Base-by-base conservation (phyloP, 2,329 filamentous ascomycete genomes). In the Colletotrichum abscissum region DNA sequence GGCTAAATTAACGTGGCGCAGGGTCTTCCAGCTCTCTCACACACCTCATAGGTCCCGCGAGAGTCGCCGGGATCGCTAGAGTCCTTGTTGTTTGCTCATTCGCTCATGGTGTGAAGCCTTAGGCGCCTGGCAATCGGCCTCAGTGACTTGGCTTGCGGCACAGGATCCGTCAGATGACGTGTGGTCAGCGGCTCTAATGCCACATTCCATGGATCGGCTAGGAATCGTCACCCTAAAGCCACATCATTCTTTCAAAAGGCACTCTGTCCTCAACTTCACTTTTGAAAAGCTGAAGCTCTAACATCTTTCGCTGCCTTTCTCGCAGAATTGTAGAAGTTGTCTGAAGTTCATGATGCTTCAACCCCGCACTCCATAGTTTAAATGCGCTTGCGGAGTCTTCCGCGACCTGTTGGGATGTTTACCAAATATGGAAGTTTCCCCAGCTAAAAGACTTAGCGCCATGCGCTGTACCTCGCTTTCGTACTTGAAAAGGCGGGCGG, bases 381-480 rank as follows among this genome's bases (percentile, higher is more conserved):
- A 49, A 22, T n/a, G 60, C 60, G 60, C 28, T 63, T 63, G 46
- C 46, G 60, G 60, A 54, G 46, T 24, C 19, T 7, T 54, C 60
- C n/a, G 42, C 60, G 30, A 6, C 5, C 42, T 33, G 42, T 63
- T 63, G 60, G 60, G n/a, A 3, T 26, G 30, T 63, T 0, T 54
- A 9, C 60, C 42, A 46, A 35, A 63, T 33, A 1, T 54, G 60
- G 42, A 35, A 30, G 12, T 16, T 54, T 63, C 6, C n/a, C 46
- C 60, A 54, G 60, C 28, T 12, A 22, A 54, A 26, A 4, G 12
- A 33, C n/a, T 54, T 54, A 63, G 60, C 60, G 46, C 12, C 60
- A 54, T 63, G 60, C 60, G 58, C 33, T 60, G 3, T n/a, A 22
- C 22, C 35, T 42, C 8, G 22, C 22, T 42, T 30, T 24, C 19